A percentile compares a stretch with the other conserved stretches of the same genome.
phyloP scores from a whole-genome alignment of 495 filamentous ascomycete genomes.

The Aspergillus sclerotiicarbonarius region DNA sequence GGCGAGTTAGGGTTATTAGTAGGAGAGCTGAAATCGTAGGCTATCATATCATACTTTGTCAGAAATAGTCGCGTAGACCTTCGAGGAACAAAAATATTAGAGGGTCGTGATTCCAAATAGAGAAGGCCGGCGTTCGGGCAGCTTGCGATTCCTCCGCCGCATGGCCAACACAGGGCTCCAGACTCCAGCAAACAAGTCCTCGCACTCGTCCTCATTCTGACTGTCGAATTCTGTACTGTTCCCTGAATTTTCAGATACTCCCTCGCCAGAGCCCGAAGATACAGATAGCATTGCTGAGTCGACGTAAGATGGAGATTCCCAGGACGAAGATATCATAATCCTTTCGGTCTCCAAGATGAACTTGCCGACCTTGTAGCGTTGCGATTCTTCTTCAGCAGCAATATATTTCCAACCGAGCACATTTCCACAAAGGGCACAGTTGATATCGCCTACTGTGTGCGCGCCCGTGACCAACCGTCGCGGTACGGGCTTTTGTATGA shows the following conservation, averaged over 20 bases:
- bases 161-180: constrained; percentile 73
- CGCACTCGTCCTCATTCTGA: constrained; percentile 92
- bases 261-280: background rate
- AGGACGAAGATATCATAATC: constrained; percentile 61
- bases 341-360: constrained; percentile 89
- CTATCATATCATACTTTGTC: background rate
- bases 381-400: constrained; percentile 72
- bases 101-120: constrained; percentile 25
- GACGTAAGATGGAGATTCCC: constrained; percentile 54
- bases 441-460: constrained; percentile 59
- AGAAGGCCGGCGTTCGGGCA: constrained; percentile 27
- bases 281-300: background rate
- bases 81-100: background rate
- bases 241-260: constrained; percentile 13
- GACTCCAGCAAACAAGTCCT: constrained; percentile 84
- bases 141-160: constrained; percentile 58
- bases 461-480: constrained; percentile 76
- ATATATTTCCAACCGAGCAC: constrained; percentile 95
- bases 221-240: constrained; percentile 73
- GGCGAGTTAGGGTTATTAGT: no score
- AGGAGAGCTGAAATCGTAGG: no score
- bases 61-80: no score
- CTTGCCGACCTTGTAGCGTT: constrained; percentile 92
- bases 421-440: constrained; percentile 60
- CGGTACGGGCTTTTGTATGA: constrained; percentile 59